These are phyloP conservation scores for Asterionellopsis glacialis DNA, from an alignment of 108 stramenopile genomes.

Conservation along the genomic window DNA sequence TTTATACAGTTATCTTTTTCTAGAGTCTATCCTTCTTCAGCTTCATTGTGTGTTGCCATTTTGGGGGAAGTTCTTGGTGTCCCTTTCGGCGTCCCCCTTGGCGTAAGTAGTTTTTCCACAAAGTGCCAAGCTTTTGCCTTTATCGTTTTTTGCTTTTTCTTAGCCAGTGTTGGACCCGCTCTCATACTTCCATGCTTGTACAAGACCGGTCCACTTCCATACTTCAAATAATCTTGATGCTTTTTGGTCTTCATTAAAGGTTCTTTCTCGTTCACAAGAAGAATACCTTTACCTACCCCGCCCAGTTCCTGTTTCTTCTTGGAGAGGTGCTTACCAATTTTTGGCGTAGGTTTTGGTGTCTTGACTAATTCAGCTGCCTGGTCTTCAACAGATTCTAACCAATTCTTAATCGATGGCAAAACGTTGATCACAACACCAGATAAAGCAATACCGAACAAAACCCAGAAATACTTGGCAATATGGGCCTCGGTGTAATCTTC, in stretches of 20 bases:
- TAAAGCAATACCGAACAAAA: constrained; percentile 49
- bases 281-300: constrained; percentile 5
- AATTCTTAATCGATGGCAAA: constrained; percentile 50
- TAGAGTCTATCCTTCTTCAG: too few relatives aligned
- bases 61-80: too few relatives aligned
- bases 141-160: too few relatives aligned
- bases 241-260: constrained; percentile 43
- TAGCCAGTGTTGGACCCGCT: constrained; percentile 35
- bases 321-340: constrained; percentile 24
- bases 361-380: constrained; percentile 48
- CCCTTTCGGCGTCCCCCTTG: too few relatives aligned
- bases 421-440: constrained; percentile 67
- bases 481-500: constrained; percentile 62
- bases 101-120: too few relatives aligned
- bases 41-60: too few relatives aligned
- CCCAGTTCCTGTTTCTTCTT: constrained; percentile 18
- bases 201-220: constrained; percentile 51
- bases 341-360: constrained; percentile 46
- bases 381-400: constrained; percentile 61
- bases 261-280: constrained; percentile 31
- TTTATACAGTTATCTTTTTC: too few relatives aligned
- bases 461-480: constrained; percentile 68
- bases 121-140: too few relatives aligned
- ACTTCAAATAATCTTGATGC: constrained; percentile 61
- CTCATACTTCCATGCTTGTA: constrained; percentile 58